Base-by-base conservation (phyloP, 352 stramenopile species). In the Pythium oligandrum region DNA sequence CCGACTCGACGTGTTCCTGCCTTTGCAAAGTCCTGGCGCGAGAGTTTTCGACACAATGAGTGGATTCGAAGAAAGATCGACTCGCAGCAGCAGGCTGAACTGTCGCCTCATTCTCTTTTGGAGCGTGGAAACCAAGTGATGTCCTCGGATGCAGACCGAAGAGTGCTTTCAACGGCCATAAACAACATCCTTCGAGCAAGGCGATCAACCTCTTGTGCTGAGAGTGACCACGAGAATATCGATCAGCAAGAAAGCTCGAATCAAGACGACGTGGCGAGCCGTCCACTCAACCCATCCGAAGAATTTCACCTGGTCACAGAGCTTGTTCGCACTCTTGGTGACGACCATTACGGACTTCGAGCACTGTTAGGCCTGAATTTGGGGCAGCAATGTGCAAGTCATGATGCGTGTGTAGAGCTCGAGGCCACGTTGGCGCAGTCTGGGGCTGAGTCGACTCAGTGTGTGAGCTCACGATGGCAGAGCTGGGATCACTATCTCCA, bases 21-120 rank as follows among this genome's bases (percentile, higher is more conserved):
- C 17, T 26, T 26, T 26, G 17, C 17, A 26, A 26, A 26, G 17
- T 26, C 17, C 17, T 26, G 56, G 63, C 48, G 32, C 6, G 32
- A 58, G 6, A 17, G 37, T 0, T 68, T 70, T 36, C 70, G 70
- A 0, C 53, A 76, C 44, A 74, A 58, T 32, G 34, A 39, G 11
- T 63, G 52, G 46, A 8, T 64, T 3, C 17, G 17, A 6, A 32
- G 38, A 8, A 12, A 43, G 12, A 12, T 1, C 38, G 12, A 43
- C 7, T 43, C 7, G 38, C 7, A 43, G 12, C 7, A 43, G 38
- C 38, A 43, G 12, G 38, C 38, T 12, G 38, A 43, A 43, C 7
- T 12, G 17, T 26, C 17, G 17, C 17, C 17, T 26, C 17, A 26
- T 26, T 26, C 17, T 26, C 17, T 26, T 26, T 26, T 26, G 17